phyloP scores from a whole-genome alignment of 371 early-diverging fungal species.

The Circinella minor region DNA sequence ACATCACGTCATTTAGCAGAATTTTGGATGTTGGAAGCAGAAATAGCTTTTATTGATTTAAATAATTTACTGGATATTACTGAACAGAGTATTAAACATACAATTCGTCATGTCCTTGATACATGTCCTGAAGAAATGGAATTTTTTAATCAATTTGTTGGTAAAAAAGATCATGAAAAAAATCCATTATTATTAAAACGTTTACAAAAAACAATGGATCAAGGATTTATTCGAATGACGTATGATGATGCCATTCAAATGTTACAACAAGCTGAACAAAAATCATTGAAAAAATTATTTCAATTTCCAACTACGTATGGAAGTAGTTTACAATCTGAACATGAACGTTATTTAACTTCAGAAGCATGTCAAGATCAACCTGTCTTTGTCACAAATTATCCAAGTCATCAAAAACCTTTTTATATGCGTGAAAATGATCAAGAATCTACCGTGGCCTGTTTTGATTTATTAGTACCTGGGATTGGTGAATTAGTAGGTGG shows the following conservation, averaged over 20 bases:
- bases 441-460: conserved; percentile 79
- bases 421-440: conserved; percentile 83
- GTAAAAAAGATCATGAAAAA: conserved; percentile 17
- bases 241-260: conserved; percentile 86
- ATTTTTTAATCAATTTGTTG: conserved; percentile 59
- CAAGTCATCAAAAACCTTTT: conserved; percentile 83
- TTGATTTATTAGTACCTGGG: conserved; percentile 89
- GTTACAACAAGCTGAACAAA: conserved; percentile 46
- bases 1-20: conserved; percentile 91
- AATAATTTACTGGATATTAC: conserved; percentile 61
- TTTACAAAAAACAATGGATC: conserved; percentile 38
- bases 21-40: conserved; percentile 97
- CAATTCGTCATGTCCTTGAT: conserved; percentile 56
- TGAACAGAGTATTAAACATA: conserved; percentile 57
- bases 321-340: conserved; percentile 80
- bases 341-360: conserved; percentile 84
- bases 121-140: conserved; percentile 58
- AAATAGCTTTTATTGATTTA: conserved; percentile 74
- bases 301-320: conserved; percentile 81
- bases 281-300: conserved; percentile 55
- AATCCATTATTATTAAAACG: conserved; percentile 16
- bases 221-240: conserved; percentile 75
- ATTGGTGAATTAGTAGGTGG: conserved; percentile 93
- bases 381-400: conserved; percentile 93
- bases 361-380: conserved; percentile 67